A percentile compares a stretch with the other conserved stretches of the same genome.
phyloP scores from a whole-genome alignment of 495 filamentous ascomycete species.

The Lichina pygmaea region DNA sequence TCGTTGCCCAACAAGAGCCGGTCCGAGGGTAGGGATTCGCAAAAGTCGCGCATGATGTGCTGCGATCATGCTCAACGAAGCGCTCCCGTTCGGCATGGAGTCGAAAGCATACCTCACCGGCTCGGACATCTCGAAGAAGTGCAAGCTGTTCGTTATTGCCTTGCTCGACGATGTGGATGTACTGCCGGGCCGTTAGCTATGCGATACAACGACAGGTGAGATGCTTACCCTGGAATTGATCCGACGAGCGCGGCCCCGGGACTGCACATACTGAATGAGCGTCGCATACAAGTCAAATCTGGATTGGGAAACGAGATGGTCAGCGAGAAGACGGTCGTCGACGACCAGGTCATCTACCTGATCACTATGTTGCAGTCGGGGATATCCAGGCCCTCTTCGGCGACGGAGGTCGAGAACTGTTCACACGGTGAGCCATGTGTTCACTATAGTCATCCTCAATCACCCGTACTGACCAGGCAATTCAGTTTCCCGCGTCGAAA shows the following conservation, averaged over 20 bases:
- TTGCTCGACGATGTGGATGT: conserved; percentile 57
- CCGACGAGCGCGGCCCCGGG: conserved; percentile 67
- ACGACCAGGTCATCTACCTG: conserved; percentile 13
- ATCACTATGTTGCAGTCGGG: conserved; percentile 85
- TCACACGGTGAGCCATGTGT: conserved; percentile 3
- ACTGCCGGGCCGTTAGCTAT: conserved; percentile 14
- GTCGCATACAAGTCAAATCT: conserved; percentile 77
- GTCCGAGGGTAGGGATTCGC: conserved; percentile 47
- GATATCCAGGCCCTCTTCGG: conserved; percentile 88
- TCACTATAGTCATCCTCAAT: neutral
- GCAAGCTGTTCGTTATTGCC: conserved; percentile 31
- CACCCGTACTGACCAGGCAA: conserved; percentile 28
- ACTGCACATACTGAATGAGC: conserved; percentile 89
- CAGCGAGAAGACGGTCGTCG: too few relatives aligned
- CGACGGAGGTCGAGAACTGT: conserved; percentile 54
- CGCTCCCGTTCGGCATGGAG: neutral
- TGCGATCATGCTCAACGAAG: conserved; percentile 10
- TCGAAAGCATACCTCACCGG: conserved; percentile 14
- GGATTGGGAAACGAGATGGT: neutral
- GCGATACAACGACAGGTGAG: neutral
- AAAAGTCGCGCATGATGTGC: conserved; percentile 41
- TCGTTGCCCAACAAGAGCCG: conserved; percentile 38
- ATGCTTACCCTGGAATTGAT: conserved; percentile 26
- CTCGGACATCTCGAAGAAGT: conserved; percentile 27
- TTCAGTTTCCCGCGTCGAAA: conserved; percentile 67